Evolutionary conservation across 2,329 filamentous ascomycete genomes (phyloP).

Genomic region (Chrysoporthe austroafricana): DNA sequence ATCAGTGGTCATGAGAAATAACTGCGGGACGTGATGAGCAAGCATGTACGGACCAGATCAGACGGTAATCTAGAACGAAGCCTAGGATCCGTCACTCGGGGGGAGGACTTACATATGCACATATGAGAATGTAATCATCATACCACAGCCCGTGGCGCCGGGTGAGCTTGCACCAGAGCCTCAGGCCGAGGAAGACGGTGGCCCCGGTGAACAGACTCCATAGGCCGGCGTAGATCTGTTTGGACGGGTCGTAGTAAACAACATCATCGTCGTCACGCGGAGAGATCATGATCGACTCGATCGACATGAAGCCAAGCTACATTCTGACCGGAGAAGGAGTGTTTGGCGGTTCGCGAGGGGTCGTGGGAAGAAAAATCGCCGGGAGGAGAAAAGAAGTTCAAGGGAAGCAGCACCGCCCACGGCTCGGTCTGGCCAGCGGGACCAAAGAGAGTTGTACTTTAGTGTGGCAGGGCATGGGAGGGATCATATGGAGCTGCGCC

Average conservation of each 20-base stretch:
- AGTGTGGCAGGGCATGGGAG: not conserved
- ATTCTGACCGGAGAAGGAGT: constrained; percentile 3
- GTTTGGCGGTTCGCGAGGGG: not conserved
- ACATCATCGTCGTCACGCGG: constrained; percentile 20
- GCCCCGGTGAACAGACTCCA: constrained; percentile 41
- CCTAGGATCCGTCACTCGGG: not conserved
- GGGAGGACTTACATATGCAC: constrained; percentile 39
- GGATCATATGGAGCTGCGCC: not conserved
- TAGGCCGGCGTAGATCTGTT: constrained; percentile 39
- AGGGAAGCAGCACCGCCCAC: not conserved
- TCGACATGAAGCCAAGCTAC: constrained; percentile 14
- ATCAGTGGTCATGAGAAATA: constrained; percentile 46
- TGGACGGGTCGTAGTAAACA: constrained; percentile 25
- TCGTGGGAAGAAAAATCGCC: not conserved
- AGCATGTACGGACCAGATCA: not conserved
- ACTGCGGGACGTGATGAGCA: not conserved
- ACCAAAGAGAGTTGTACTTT: not conserved
- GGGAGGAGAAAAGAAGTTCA: not conserved
- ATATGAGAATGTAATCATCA: constrained; percentile 44
- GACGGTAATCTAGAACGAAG: too few relatives aligned
- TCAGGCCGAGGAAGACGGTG: constrained; percentile 37
- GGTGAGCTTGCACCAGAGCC: constrained; percentile 42
- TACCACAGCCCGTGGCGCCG: constrained; percentile 44
- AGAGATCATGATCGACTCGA: constrained; percentile 21
- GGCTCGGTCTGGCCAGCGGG: not conserved